Percentiles rank a stretch among this genome's conserved stretches.
phyloP scores from a whole-genome alignment of 805 yeast genomes.

The Metschnikowia continentalis region DNA sequence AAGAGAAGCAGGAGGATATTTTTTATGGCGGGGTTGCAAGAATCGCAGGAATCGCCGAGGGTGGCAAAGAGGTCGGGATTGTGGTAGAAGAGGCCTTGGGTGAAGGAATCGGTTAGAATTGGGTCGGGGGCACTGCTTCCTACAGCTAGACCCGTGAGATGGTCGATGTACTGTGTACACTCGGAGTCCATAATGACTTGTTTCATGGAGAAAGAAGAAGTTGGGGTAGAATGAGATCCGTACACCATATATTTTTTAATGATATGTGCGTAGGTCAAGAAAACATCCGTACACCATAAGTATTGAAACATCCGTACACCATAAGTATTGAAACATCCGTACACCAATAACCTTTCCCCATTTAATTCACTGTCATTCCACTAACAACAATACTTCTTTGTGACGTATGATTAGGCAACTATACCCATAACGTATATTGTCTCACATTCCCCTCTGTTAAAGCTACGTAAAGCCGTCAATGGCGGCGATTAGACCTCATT shows the following conservation, averaged over 20 bases:
- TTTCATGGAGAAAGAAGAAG: too few species aligned
- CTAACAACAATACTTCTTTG: too few species aligned
- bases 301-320: too few species aligned
- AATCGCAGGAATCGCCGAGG: slow-evolving; percentile 2
- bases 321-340: neutral
- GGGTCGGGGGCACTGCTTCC: slow-evolving; percentile 5
- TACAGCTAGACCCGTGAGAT: slow-evolving; percentile 4
- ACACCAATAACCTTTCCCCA: neutral
- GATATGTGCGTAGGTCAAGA: too few species aligned
- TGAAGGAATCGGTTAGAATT: slow-evolving; percentile 4
- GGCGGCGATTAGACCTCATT: too few species aligned
- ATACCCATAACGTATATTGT: too few species aligned
- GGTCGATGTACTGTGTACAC: slow-evolving; percentile 3
- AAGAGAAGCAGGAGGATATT: slow-evolving; percentile 10
- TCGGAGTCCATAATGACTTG: slow-evolving; percentile 5
- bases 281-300: neutral
- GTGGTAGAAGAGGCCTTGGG: slow-evolving; percentile 6
- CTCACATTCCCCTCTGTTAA: too few species aligned
- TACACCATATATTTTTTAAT: neutral
- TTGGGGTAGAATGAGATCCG: neutral
- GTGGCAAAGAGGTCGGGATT: slow-evolving; percentile 3
- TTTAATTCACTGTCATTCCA: too few species aligned
- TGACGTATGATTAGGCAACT: too few species aligned
- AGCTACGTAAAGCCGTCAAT: too few species aligned
- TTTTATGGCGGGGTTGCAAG: slow-evolving; percentile 10